Base-by-base conservation (phyloP, 2,329 filamentous ascomycete species). In the Pseudocercospora crystallina region DNA sequence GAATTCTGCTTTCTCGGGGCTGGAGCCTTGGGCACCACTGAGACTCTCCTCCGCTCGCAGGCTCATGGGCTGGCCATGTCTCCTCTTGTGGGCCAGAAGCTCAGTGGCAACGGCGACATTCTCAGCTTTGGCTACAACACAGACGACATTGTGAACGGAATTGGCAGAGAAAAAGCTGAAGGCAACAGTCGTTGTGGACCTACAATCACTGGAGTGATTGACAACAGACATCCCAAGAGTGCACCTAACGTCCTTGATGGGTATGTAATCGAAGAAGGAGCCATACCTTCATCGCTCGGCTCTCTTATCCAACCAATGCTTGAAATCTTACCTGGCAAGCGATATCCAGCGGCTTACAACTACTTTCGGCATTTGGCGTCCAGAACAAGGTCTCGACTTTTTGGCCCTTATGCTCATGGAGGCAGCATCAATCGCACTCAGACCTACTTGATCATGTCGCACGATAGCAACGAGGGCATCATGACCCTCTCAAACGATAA, bases 1-100 rank as follows among this genome's bases (percentile, higher is more conserved):
- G 77, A 84, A 57, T 79, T 82, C 17, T 82, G 85, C 5, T 86
- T 87, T 61, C 74, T 87, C 9, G 84, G 83, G 4, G 84, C 84
- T 1, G 84, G 84, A 1, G 71, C 80, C 26, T 73, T 87, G 11
- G 84, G 82, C 1, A 84, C 83, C 0, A 86, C 84, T 0, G 84
- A 87, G 64, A 86, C 69, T 57, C 47, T 71, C 14, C 56, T 67
- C 30, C 55, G 64, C 41, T 63, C 66, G 38, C 50, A 59, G 37
- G 42, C 49, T 8, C 73, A 81, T 63, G 83, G 84, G 0, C 65
- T 87, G 29, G 8, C 13, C n/a, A 12, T 42, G 11, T 26, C 33
- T 35, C 37, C 37, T 8, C 13, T 26, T n/a, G 45, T 33, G 17
- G 45, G 45, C 29, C 26, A 29, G 17, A 34, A 34, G 20, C 20